phyloP scores from a whole-genome alignment of 2,329 filamentous ascomycete species.

The Trichophyton benhamiae region DNA sequence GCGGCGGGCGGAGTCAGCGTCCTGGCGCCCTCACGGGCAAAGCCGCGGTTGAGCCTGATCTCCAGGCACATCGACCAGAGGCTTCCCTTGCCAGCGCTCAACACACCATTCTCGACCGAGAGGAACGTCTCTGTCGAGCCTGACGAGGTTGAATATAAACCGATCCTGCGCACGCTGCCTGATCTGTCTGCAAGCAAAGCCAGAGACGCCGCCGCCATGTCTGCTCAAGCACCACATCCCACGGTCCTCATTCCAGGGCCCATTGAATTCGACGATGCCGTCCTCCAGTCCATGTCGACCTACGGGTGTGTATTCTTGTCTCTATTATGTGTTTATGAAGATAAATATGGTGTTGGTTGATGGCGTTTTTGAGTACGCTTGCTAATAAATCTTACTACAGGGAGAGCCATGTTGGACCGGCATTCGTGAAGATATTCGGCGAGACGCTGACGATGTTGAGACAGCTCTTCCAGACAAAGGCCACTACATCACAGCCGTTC shows the following conservation, averaged over 20 bases:
- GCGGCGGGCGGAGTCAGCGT: constrained; percentile 24
- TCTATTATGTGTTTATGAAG: not conserved
- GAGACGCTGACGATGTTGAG: constrained; percentile 79
- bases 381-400: constrained; percentile 35
- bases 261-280: constrained; percentile 96
- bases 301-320: constrained; percentile 41
- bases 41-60: constrained; percentile 46
- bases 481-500: constrained; percentile 75
- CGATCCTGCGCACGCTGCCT: constrained; percentile 24
- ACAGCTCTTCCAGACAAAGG: constrained; percentile 84
- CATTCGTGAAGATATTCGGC: constrained; percentile 81
- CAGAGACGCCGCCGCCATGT: constrained; percentile 36
- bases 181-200: constrained; percentile 7
- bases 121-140: constrained; percentile 37
- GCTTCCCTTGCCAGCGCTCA: constrained; percentile 44
- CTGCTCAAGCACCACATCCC: constrained; percentile 47
- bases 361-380: too few species aligned
- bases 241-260: constrained; percentile 91
- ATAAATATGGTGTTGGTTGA: not conserved
- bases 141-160: constrained; percentile 44
- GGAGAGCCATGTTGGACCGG: constrained; percentile 83
- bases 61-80: constrained; percentile 48
- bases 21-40: constrained; percentile 36
- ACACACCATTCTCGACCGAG: constrained; percentile 53
- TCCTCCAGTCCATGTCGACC: constrained; percentile 88